A percentile compares a stretch with the other conserved stretches of the same genome.
These are phyloP conservation scores for Lunasporangiospora selenospora DNA, from an alignment of 192 early-diverging fungal species.

Conservation along the genomic window DNA sequence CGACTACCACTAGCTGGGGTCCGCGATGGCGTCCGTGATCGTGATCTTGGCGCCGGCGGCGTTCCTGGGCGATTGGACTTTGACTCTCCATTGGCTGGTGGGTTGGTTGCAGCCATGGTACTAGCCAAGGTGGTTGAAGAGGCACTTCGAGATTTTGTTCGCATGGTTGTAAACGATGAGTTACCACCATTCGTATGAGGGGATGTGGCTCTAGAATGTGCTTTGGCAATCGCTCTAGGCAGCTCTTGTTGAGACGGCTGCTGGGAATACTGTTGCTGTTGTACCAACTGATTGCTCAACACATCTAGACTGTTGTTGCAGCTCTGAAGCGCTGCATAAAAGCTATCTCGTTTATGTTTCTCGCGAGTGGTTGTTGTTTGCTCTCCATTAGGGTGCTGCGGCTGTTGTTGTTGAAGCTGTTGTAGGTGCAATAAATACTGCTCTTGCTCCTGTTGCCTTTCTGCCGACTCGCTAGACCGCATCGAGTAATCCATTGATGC, in stretches of 20 bases:
- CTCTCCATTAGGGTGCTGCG: slow-evolving; percentile 1
- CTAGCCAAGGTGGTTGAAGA: slow-evolving; percentile 15
- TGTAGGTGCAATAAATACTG: slow-evolving; percentile 8
- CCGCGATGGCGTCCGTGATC: slow-evolving; percentile 34
- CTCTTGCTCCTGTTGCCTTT: slow-evolving; percentile 20
- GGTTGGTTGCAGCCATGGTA: slow-evolving; percentile 15
- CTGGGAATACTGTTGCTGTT: no score
- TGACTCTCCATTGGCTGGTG: no score
- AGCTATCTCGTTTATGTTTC: slow-evolving; percentile 44
- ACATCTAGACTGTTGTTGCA: neutral
- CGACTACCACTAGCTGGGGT: slow-evolving; percentile 14
- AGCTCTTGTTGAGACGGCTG: no score
- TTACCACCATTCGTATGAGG: no score
- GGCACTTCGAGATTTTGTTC: slow-evolving; percentile 21
- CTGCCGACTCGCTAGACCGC: slow-evolving; percentile 4
- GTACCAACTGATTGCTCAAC: neutral
- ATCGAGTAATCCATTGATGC: slow-evolving; percentile 21
- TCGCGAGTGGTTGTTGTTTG: no score
- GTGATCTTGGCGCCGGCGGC: slow-evolving; percentile 18
- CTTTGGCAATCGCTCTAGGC: slow-evolving; percentile 5
- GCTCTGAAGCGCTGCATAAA: slow-evolving; percentile 34
- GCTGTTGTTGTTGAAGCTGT: slow-evolving; percentile 4
- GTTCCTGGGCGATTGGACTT: no score
- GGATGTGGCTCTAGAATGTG: slow-evolving; percentile 11
- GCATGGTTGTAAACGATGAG: no score